These are phyloP conservation scores for Fennellomyces sp. DNA, from an alignment of 371 early-diverging fungal genomes.

Conservation along the genomic window DNA sequence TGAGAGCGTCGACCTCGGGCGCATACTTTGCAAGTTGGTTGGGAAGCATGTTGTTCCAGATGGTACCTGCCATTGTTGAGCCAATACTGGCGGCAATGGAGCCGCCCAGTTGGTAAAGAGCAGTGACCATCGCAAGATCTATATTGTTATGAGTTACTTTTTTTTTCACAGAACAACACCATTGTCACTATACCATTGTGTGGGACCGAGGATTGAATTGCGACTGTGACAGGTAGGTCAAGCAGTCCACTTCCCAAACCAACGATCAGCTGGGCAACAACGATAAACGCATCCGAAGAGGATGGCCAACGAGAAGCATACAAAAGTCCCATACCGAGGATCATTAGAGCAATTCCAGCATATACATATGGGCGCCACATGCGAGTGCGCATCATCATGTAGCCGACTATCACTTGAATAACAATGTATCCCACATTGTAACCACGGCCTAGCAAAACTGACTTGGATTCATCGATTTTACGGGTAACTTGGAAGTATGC, in stretches of 20 bases:
- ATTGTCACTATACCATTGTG: slow-evolving; percentile 25
- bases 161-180: background rate
- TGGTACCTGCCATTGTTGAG: slow-evolving; percentile 32
- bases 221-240: slow-evolving; percentile 33
- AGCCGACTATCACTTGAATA: slow-evolving; percentile 31
- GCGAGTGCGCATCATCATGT: slow-evolving; percentile 42
- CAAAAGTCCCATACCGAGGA: background rate
- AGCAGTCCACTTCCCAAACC: slow-evolving; percentile 42
- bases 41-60: slow-evolving; percentile 43
- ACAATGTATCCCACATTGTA: slow-evolving; percentile 37
- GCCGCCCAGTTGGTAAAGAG: slow-evolving; percentile 34
- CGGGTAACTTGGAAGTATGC: slow-evolving; percentile 52
- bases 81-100: slow-evolving; percentile 39
- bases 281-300: slow-evolving; percentile 34
- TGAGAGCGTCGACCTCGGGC: slow-evolving; percentile 25
- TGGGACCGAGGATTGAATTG: slow-evolving; percentile 39
- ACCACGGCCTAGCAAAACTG: slow-evolving; percentile 38
- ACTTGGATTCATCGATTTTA: slow-evolving; percentile 15
- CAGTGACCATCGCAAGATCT: slow-evolving; percentile 44
- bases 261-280: slow-evolving; percentile 38
- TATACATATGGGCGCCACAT: slow-evolving; percentile 30
- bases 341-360: background rate
- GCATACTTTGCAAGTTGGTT: slow-evolving; percentile 26
- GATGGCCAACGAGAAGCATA: background rate
- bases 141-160: background rate